phyloP scores from a whole-genome alignment of 2,329 filamentous ascomycete species.

The Ascochyta pisi region DNA sequence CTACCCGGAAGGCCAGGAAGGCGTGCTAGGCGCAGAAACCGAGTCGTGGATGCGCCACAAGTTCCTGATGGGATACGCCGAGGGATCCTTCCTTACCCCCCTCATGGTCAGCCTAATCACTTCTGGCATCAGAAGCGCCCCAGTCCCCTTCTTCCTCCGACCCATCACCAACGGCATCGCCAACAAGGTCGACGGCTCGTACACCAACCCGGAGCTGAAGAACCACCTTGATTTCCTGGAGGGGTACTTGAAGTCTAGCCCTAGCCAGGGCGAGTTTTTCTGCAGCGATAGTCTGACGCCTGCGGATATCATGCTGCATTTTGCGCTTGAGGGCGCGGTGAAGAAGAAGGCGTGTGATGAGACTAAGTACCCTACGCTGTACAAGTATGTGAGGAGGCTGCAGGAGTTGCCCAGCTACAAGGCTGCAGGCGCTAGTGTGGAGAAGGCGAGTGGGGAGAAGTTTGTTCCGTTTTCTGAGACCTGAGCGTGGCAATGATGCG shows the following conservation, averaged over 20 bases:
- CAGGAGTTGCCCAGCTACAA: slow-evolving; percentile 56
- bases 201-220: slow-evolving; percentile 56
- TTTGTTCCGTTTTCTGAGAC: slow-evolving; percentile 44
- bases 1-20: slow-evolving; percentile 62
- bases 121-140: slow-evolving; percentile 56
- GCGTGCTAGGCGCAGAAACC: slow-evolving; percentile 63
- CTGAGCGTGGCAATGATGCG: neutral
- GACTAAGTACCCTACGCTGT: slow-evolving; percentile 56
- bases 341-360: slow-evolving; percentile 48
- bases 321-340: slow-evolving; percentile 57
- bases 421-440: slow-evolving; percentile 57
- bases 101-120: slow-evolving; percentile 71
- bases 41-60: slow-evolving; percentile 67
- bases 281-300: slow-evolving; percentile 58
- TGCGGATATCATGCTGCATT: slow-evolving; percentile 62
- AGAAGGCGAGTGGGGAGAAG: slow-evolving; percentile 50
- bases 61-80: slow-evolving; percentile 75
- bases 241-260: slow-evolving; percentile 55
- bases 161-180: slow-evolving; percentile 66
- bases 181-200: slow-evolving; percentile 53
- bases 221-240: slow-evolving; percentile 61
- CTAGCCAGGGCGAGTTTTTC: slow-evolving; percentile 58
- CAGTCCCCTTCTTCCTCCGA: slow-evolving; percentile 73
- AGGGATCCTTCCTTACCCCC: slow-evolving; percentile 81
- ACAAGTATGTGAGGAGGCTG: slow-evolving; percentile 54